These are phyloP conservation scores for Chalciporus sphaerocephalus DNA, from an alignment of 768 basidiomycete genomes.

Conservation along the genomic window DNA sequence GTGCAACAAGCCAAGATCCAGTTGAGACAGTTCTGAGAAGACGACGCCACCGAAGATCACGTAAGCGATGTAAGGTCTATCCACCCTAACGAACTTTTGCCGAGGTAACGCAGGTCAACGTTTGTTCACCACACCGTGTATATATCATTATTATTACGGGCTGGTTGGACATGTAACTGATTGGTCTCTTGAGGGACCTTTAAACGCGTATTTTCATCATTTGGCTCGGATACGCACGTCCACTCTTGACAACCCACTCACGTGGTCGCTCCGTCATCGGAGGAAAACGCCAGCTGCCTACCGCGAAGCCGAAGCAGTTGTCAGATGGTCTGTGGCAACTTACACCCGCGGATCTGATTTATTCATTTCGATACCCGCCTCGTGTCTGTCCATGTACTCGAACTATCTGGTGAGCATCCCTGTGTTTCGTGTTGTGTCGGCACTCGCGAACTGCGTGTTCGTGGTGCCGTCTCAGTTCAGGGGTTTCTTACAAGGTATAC, in stretches of 20 bases:
- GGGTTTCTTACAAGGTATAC: not conserved
- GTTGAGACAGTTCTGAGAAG: slow-evolving; percentile 5
- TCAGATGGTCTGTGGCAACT: slow-evolving; percentile 17
- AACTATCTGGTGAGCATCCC: slow-evolving; percentile 7
- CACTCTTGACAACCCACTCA: slow-evolving; percentile 1
- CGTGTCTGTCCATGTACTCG: slow-evolving; percentile 16
- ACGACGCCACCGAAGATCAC: slow-evolving; percentile 25
- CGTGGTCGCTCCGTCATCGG: slow-evolving; percentile 4
- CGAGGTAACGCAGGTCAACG: too few relatives aligned
- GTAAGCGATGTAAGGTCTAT: slow-evolving; percentile 12
- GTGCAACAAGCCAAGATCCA: slow-evolving; percentile 1
- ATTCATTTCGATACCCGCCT: slow-evolving; percentile 23
- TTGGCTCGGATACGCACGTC: not conserved
- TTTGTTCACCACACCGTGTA: not conserved
- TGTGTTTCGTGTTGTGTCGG: not conserved
- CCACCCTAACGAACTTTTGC: not conserved
- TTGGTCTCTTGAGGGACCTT: slow-evolving; percentile 5
- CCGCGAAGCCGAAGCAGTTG: slow-evolving; percentile 13
- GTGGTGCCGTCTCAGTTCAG: not conserved
- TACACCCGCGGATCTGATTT: slow-evolving; percentile 32
- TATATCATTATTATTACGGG: slow-evolving; percentile 18
- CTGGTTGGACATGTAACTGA: too few relatives aligned
- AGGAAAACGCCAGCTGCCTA: slow-evolving; percentile 17
- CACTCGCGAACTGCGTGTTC: slow-evolving; percentile 6
- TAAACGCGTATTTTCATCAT: not conserved